Conservation (phyloP, 176 grass and related monocot species). For the Cenchrus fungigraminus region DNA sequence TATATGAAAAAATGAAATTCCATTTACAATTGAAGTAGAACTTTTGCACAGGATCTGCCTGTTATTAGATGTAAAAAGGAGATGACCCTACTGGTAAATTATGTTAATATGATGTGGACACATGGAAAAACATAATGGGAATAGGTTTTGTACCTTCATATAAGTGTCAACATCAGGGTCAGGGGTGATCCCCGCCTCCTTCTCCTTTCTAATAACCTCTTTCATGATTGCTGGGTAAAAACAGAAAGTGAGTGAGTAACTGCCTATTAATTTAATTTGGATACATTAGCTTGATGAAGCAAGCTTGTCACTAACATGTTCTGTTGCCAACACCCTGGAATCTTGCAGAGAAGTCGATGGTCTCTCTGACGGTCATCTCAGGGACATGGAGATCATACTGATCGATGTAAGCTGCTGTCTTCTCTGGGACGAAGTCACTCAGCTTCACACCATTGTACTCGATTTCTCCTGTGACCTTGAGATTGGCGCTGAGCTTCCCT, state of each 20-base stretch:
- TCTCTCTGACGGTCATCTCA: slow-evolving; percentile 82
- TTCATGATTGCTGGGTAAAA: slow-evolving; percentile 47
- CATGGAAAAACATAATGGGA: background rate
- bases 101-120: background rate
- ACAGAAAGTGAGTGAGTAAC: background rate
- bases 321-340: slow-evolving; percentile 49
- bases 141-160: slow-evolving; percentile 71
- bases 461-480: slow-evolving; percentile 62
- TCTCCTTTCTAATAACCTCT: slow-evolving; percentile 81
- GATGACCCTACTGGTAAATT: background rate
- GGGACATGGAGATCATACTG: slow-evolving; percentile 67
- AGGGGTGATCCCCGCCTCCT: slow-evolving; percentile 68
- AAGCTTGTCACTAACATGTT: slow-evolving; percentile 10
- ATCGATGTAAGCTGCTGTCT: slow-evolving; percentile 71
- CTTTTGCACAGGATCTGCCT: background rate
- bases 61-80: background rate
- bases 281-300: background rate
- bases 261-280: background rate
- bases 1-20: background rate
- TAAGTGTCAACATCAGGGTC: slow-evolving; percentile 79
- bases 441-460: slow-evolving; percentile 67
- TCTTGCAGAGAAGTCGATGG: slow-evolving; percentile 69
- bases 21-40: background rate
- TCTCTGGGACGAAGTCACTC: slow-evolving; percentile 62
- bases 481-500: slow-evolving; percentile 65